phyloP scores from a whole-genome alignment of 1,139 yeast species.

The Arxiozyma telluris region DNA sequence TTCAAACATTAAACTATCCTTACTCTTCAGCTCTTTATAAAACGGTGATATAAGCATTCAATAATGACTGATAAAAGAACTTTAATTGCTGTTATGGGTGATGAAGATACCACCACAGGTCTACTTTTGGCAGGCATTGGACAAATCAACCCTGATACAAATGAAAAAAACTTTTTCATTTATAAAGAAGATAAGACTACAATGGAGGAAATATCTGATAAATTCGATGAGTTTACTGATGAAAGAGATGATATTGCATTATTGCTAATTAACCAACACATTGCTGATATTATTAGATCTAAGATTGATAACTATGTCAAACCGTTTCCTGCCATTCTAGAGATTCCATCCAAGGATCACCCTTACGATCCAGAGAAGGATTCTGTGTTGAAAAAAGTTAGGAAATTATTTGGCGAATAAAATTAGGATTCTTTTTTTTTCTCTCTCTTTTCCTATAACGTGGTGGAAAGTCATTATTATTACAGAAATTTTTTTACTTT shows the following conservation, averaged over 20 bases:
- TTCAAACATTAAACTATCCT: no score
- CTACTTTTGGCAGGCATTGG: slow-evolving; percentile 94
- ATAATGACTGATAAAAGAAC: slow-evolving; percentile 48
- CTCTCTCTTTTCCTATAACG: no score
- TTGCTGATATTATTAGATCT: slow-evolving; percentile 83
- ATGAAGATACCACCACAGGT: slow-evolving; percentile 96
- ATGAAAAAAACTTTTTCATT: slow-evolving; percentile 71
- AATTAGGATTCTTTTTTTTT: background rate
- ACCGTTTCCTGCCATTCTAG: slow-evolving; percentile 94
- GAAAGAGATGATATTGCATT: slow-evolving; percentile 88
- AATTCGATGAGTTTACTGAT: slow-evolving; percentile 66
- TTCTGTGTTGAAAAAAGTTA: slow-evolving; percentile 84
- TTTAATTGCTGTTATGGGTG: slow-evolving; percentile 87
- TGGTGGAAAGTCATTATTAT: no score
- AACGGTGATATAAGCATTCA: background rate
- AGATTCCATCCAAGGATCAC: slow-evolving; percentile 96
- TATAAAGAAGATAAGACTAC: slow-evolving; percentile 76
- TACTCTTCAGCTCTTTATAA: background rate
- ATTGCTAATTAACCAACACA: slow-evolving; percentile 82
- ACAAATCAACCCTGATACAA: slow-evolving; percentile 49
- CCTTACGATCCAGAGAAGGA: slow-evolving; percentile 98
- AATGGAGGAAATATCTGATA: slow-evolving; percentile 62
- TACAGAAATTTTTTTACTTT: no score
- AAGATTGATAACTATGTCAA: slow-evolving; percentile 75
- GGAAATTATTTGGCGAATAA: slow-evolving; percentile 88